phyloP scores from a whole-genome alignment of 352 stramenopile genomes.

The Pythium dissotocum region DNA sequence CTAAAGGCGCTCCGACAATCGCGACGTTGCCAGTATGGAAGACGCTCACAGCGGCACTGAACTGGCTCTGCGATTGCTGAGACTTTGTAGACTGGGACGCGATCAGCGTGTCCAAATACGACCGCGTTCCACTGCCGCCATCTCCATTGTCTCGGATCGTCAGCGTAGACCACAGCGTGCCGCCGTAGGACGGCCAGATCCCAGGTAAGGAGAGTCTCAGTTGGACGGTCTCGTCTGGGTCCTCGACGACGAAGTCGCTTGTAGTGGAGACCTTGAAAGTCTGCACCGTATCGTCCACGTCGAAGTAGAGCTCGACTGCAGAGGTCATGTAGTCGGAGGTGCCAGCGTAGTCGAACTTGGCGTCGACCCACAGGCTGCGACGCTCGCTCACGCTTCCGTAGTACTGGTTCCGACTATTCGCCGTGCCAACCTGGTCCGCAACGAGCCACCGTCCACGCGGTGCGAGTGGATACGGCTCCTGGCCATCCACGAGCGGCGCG shows the following conservation, averaged over 20 bases:
- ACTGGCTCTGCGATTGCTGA: constrained; percentile 44
- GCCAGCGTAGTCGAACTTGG: constrained; percentile 88
- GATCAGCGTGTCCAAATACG: constrained; percentile 62
- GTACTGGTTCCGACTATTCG: constrained; percentile 86
- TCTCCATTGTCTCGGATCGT: constrained; percentile 92
- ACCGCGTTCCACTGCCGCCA: constrained; percentile 75
- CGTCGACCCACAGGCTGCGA: constrained; percentile 74
- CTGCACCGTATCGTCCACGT: constrained; percentile 40
- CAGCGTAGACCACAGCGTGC: constrained; percentile 85
- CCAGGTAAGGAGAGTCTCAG: constrained; percentile 91
- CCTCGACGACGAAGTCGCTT: constrained; percentile 89
- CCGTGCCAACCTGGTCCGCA: constrained; percentile 74
- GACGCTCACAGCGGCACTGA: constrained; percentile 57
- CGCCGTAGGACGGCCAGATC: constrained; percentile 90
- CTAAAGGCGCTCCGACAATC: constrained; percentile 60
- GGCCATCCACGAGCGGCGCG: constrained; percentile 50
- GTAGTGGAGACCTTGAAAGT: constrained; percentile 87
- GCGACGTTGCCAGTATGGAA: constrained; percentile 65
- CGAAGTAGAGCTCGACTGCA: constrained; percentile 66
- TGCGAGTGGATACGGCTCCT: constrained; percentile 80
- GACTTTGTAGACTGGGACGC: constrained; percentile 24
- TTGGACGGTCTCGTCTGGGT: constrained; percentile 89
- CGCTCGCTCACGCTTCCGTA: constrained; percentile 84
- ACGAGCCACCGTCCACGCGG: constrained; percentile 55
- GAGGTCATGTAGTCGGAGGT: constrained; percentile 87